phyloP scores from a whole-genome alignment of 2,329 filamentous ascomycete species.

The Biscogniauxia marginata region DNA sequence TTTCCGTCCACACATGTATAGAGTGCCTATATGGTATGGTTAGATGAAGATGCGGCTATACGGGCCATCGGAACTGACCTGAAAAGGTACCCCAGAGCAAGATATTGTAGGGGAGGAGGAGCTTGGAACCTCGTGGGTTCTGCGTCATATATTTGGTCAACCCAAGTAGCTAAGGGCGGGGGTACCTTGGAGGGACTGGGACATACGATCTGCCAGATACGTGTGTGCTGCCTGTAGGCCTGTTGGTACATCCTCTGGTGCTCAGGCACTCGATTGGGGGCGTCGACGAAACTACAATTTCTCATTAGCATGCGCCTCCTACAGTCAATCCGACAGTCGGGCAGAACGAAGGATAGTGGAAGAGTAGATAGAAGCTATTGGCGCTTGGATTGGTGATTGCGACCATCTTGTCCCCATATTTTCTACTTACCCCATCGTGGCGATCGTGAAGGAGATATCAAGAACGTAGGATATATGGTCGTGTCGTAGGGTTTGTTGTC shows the following conservation, averaged over 20 bases:
- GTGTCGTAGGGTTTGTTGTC: conserved; percentile 24
- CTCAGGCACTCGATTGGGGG: conserved; percentile 73
- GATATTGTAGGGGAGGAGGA: conserved; percentile 68
- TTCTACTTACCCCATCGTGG: conserved; percentile 32
- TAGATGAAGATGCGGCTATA: conserved; percentile 15
- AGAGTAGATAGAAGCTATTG: conserved; percentile 17
- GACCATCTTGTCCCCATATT: neutral
- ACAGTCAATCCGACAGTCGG: neutral
- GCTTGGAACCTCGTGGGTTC: conserved; percentile 62
- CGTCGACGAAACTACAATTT: conserved; percentile 59
- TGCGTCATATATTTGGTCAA: conserved; percentile 39
- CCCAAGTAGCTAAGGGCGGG: conserved; percentile 2
- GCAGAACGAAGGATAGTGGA: conserved; percentile 1
- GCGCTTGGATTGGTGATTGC: neutral
- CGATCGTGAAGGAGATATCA: conserved; percentile 13
- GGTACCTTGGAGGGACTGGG: conserved; percentile 7
- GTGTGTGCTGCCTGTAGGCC: conserved; percentile 65
- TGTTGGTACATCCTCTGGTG: conserved; percentile 75
- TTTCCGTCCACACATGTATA: conserved; percentile 75
- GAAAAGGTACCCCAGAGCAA: conserved; percentile 61
- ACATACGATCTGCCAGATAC: conserved; percentile 78
- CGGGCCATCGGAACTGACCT: conserved; percentile 47
- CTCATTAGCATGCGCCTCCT: conserved; percentile 28
- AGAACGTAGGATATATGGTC: conserved; percentile 8
- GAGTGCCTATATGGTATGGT: conserved; percentile 40